Conservation (phyloP, 1,284 basidiomycete genomes). For the Puccinia triticina region DNA sequence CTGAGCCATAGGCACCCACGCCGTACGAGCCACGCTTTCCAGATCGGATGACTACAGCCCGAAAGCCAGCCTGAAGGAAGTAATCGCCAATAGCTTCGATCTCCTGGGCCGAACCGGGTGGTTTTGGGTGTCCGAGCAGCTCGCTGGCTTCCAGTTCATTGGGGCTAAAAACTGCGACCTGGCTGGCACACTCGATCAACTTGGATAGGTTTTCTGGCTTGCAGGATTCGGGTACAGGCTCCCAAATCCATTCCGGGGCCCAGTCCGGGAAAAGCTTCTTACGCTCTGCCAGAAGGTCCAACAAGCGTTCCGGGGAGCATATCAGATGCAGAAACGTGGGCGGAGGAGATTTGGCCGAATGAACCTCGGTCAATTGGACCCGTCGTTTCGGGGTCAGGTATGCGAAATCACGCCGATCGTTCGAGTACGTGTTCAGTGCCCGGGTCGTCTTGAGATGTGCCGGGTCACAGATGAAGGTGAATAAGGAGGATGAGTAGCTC, state of each 20-base stretch:
- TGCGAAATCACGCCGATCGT: conserved; percentile 31
- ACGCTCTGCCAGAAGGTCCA: not conserved
- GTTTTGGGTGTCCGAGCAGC: conserved; percentile 15
- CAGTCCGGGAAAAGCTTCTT: not conserved
- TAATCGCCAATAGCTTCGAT: conserved; percentile 21
- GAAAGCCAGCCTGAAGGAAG: conserved; percentile 18
- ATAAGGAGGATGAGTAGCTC: conserved; percentile 32
- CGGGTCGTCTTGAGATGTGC: conserved; percentile 27
- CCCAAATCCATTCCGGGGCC: conserved; percentile 31
- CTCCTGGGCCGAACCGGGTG: not conserved
- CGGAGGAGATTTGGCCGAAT: conserved; percentile 1
- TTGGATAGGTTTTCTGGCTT: conserved; percentile 21
- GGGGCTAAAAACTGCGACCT: conserved; percentile 30
- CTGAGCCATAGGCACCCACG: not conserved
- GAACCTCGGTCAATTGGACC: conserved; percentile 10
- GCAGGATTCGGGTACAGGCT: conserved; percentile 43
- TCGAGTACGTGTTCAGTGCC: conserved; percentile 39
- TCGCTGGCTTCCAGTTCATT: conserved; percentile 43
- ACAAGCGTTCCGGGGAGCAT: conserved; percentile 21
- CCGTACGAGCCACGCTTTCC: conserved; percentile 30
- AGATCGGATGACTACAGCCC: conserved; percentile 35
- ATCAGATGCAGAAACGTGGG: conserved; percentile 37
- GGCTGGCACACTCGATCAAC: not conserved
- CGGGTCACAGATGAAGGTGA: conserved; percentile 37
- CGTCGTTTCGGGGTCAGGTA: conserved; percentile 41